Evolutionary conservation across 768 basidiomycete genomes (phyloP), one percentile per base, ranked within the genome.

Genomic region (Leucocoprinus sp.): DNA sequence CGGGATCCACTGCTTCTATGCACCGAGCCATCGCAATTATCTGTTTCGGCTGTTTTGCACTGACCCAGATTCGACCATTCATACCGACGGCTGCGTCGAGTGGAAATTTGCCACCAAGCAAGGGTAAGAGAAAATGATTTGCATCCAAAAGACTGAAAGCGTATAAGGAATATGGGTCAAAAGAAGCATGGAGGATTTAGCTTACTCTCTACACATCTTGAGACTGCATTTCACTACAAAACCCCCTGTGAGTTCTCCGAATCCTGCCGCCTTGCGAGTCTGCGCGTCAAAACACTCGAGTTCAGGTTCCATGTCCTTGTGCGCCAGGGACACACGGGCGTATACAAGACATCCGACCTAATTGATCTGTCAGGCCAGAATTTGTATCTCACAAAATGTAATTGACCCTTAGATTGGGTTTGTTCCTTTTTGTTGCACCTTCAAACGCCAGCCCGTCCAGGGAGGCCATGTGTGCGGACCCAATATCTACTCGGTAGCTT

Each of bases 231-330:
- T 72, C 7, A 86, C 70, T 50, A 96, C 58, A 55, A 95, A 86
- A 1, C 95, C 95, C 6, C 83, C 87, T 52, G 88, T 92, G 28
- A 99, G 72, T 54, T 93, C 93, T 1, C 96, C 96, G 54, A 88
- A 97, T 0, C 92, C 95, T 49, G 90, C 89, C 1, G 92, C 69
- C 63, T 96, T 98, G 52, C 80, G 82, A 19, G 89, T 91, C 54
- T 92, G 85, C 1, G 91, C 88, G 57, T 97, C 90, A 55, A 96
- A 90, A 60, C 96, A 99, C 59, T 96, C 92, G 7, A 99, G 68
- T 58, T 99, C 96, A 1, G 96, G 93, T 44, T 99, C 96, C 88
- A 97, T 93, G 61, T 98, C 93, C 57, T 92, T 88, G 57, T 93
- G 91, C 4, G 96, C 93, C 17, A 95, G 68, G 11, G 92, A 92